phyloP scores from a whole-genome alignment of 2,329 filamentous ascomycete genomes.

The Alternaria burnsii region DNA sequence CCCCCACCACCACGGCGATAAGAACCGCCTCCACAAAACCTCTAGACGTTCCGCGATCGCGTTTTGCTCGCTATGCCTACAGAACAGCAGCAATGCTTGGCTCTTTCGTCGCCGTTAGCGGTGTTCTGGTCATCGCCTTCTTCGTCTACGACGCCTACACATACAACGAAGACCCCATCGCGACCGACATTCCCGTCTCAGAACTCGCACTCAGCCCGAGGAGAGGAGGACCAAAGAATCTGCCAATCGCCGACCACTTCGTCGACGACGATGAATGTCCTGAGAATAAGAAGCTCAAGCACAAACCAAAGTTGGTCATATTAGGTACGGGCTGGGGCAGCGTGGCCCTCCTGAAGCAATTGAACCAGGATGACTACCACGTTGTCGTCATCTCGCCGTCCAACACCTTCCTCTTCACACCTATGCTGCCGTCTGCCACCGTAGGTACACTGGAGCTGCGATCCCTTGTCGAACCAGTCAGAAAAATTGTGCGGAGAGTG shows the following conservation, averaged over 20 bases:
- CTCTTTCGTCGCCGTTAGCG: constrained; percentile 75
- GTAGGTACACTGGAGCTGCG: constrained; percentile 92
- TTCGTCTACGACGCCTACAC: constrained; percentile 95
- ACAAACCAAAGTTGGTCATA: constrained; percentile 92
- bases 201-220: constrained; percentile 81
- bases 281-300: constrained; percentile 73
- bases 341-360: constrained; percentile 86
- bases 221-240: constrained; percentile 89
- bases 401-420: constrained; percentile 98
- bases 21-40: constrained; percentile 43
- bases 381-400: constrained; percentile 93
- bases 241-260: constrained; percentile 87
- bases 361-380: constrained; percentile 92
- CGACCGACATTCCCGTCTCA: constrained; percentile 82
- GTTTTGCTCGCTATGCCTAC: constrained; percentile 65
- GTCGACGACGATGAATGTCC: constrained; percentile 88
- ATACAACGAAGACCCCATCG: constrained; percentile 75
- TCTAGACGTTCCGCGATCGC: constrained; percentile 44
- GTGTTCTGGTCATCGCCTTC: constrained; percentile 77
- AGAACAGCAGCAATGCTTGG: constrained; percentile 76
- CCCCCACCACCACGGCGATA: constrained; percentile 24
- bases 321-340: constrained; percentile 95
- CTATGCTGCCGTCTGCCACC: constrained; percentile 96
- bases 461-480: constrained; percentile 91
- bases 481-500: constrained; percentile 79